A percentile compares a stretch with the other conserved stretches of the same genome.
These are phyloP conservation scores for Betula pendula DNA, from an alignment of 306 rosid species.

Conservation along the genomic window DNA sequence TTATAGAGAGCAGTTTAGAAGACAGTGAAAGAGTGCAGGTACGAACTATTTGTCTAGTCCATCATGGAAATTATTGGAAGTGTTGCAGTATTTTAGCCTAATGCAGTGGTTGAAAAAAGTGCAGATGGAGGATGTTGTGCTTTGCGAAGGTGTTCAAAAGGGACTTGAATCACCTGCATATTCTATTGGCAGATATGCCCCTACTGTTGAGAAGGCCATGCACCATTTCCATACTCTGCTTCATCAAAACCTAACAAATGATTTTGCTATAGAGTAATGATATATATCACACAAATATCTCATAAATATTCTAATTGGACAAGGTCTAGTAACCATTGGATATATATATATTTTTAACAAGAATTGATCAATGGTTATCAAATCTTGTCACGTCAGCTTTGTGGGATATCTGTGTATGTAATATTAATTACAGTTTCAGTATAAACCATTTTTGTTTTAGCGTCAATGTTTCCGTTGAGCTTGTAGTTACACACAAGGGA, in stretches of 20 bases:
- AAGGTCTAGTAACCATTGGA: no score
- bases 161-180: constrained; percentile 87
- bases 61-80: neutral
- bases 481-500: no score
- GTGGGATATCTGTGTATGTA: no score
- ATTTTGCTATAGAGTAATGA: neutral
- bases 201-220: constrained; percentile 82
- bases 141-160: constrained; percentile 82
- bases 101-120: constrained; percentile 16
- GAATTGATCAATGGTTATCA: no score
- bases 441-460: no score
- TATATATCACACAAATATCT: no score
- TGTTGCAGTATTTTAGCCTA: neutral
- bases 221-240: constrained; percentile 86
- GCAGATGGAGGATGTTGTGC: constrained; percentile 73
- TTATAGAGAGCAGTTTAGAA: constrained; percentile 62
- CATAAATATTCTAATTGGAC: no score
- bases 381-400: no score
- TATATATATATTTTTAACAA: no score
- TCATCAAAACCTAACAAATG: constrained; percentile 37
- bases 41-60: constrained; percentile 4
- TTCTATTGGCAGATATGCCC: constrained; percentile 73
- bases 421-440: no score
- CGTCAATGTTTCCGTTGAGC: no score
- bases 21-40: constrained; percentile 94